Conservation (phyloP, 1,284 basidiomycete species). For the Ustanciosporium gigantosporum region DNA sequence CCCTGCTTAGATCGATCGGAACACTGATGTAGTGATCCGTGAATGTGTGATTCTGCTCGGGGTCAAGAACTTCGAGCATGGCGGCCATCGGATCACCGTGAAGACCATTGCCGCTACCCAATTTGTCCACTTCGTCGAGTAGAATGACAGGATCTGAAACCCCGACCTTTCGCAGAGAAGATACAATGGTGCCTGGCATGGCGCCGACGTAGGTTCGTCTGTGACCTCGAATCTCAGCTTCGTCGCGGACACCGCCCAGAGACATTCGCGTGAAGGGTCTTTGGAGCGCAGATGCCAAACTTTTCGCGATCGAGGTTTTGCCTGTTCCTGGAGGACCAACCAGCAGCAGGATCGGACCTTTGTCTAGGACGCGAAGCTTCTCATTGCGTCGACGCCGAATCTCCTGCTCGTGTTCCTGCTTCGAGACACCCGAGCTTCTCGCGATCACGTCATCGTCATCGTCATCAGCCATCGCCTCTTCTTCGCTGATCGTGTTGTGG, state of each 20-base stretch:
- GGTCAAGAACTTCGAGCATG: conserved; percentile 63
- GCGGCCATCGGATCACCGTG: conserved; percentile 63
- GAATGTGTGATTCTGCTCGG: conserved; percentile 63
- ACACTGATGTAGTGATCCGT: conserved; percentile 63
- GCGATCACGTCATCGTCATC: conserved; percentile 15
- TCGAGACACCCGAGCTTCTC: conserved; percentile 20
- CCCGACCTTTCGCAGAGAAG: conserved; percentile 59
- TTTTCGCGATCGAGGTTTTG: conserved; percentile 59
- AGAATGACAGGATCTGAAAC: conserved; percentile 63
- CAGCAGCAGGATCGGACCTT: conserved; percentile 80
- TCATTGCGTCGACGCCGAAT: conserved; percentile 32
- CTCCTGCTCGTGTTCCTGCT: conserved; percentile 32
- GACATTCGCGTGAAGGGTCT: conserved; percentile 66
- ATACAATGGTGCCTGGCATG: conserved; percentile 71
- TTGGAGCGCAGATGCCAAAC: conserved; percentile 70
- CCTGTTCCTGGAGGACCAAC: conserved; percentile 61
- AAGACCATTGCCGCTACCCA: conserved; percentile 59
- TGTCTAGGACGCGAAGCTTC: conserved; percentile 41
- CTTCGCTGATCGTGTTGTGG: too few species aligned
- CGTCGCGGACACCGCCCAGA: conserved; percentile 63
- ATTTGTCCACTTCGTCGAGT: conserved; percentile 64
- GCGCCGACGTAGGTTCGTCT: conserved; percentile 56
- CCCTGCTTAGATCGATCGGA: conserved; percentile 57
- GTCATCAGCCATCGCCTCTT: conserved; percentile 10
- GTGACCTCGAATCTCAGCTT: conserved; percentile 63